Conservation (phyloP, 1,284 basidiomycete genomes). For the Heterobasidion parviporum region DNA sequence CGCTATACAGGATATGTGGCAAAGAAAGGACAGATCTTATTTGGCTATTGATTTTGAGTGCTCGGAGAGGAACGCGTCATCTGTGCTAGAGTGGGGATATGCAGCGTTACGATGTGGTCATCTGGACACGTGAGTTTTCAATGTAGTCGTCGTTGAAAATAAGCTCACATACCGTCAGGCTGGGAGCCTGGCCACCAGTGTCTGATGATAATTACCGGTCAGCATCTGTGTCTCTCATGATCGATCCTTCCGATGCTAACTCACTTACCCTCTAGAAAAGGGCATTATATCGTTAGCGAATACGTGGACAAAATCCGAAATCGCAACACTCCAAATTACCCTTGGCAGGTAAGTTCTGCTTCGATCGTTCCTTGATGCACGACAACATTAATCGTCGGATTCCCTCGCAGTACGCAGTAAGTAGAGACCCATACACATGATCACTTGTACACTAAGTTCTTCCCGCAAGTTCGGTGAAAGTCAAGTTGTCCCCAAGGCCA, state of each 20-base stretch:
- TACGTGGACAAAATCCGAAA: slow-evolving; percentile 66
- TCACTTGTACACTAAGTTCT: slow-evolving; percentile 13
- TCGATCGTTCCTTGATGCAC: slow-evolving; percentile 12
- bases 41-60: slow-evolving; percentile 71
- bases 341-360: slow-evolving; percentile 55
- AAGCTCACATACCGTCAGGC: slow-evolving; percentile 29
- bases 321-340: slow-evolving; percentile 49
- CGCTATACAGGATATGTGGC: slow-evolving; percentile 65
- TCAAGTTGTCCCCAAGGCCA: slow-evolving; percentile 59
- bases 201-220: slow-evolving; percentile 77
- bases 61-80: slow-evolving; percentile 67
- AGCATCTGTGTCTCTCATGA: slow-evolving; percentile 9
- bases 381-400: not conserved
- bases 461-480: slow-evolving; percentile 64
- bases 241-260: not conserved
- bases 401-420: slow-evolving; percentile 52
- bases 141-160: not conserved
- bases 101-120: slow-evolving; percentile 71
- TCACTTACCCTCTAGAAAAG: slow-evolving; percentile 35
- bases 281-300: slow-evolving; percentile 74
- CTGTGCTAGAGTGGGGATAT: slow-evolving; percentile 73
- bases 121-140: slow-evolving; percentile 54
- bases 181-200: slow-evolving; percentile 71
- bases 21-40: slow-evolving; percentile 61
- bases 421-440: slow-evolving; percentile 17